Conservation (phyloP, 108 stramenopile genomes). For the Cyclotella choctawhatcheeana region DNA sequence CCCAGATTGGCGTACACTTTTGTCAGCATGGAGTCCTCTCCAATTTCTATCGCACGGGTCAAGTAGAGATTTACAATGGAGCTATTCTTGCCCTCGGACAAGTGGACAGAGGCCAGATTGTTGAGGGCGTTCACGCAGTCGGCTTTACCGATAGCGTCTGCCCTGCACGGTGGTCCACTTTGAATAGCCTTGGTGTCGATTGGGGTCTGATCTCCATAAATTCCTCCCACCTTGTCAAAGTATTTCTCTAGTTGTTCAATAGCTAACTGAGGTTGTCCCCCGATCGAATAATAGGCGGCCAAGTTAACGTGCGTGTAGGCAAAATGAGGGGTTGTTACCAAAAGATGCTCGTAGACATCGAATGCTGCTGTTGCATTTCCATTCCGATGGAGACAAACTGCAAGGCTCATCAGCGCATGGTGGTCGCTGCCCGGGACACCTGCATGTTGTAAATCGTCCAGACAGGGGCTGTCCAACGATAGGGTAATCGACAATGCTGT, state of each 20-base stretch:
- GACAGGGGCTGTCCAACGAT: not conserved
- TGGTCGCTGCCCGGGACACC: not conserved
- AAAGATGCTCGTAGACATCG: constrained; percentile 22
- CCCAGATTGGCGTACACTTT: constrained; percentile 35
- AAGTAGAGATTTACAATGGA: constrained; percentile 11
- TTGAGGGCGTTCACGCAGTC: constrained; percentile 32
- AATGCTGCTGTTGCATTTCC: constrained; percentile 3
- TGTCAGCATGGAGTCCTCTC: constrained; percentile 26
- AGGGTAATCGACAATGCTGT: constrained; percentile 11
- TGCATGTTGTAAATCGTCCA: not conserved
- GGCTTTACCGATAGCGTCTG: not conserved
- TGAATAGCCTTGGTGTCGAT: constrained; percentile 5
- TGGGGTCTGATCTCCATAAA: constrained; percentile 12
- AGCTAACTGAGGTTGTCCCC: constrained; percentile 5
- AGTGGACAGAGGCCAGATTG: constrained; percentile 22
- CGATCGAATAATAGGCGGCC: not conserved
- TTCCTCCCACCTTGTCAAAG: constrained; percentile 24
- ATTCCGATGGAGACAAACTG: constrained; percentile 20
- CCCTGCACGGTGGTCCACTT: constrained; percentile 14
- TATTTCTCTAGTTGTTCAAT: constrained; percentile 4
- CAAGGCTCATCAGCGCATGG: constrained; percentile 11
- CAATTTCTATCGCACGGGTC: constrained; percentile 31
- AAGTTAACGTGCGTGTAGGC: constrained; percentile 18
- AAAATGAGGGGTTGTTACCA: not conserved
- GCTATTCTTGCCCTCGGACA: constrained; percentile 25